Conservation (phyloP, 768 basidiomycete genomes). For the Collybiopsis luxurians region DNA sequence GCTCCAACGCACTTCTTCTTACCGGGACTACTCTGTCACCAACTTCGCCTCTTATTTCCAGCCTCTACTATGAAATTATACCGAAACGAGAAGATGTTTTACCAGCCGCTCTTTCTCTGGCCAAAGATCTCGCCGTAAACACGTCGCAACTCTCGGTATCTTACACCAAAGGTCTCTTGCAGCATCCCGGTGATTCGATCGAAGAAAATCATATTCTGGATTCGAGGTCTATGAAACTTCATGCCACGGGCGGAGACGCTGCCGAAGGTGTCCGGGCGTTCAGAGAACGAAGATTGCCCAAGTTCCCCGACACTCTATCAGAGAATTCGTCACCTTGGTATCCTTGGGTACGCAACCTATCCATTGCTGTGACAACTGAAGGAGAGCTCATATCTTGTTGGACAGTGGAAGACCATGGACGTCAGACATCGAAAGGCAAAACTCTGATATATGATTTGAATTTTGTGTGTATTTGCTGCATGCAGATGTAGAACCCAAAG, state of each 20-base stretch:
- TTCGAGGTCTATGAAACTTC: conserved; percentile 42
- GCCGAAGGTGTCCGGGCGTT: conserved; percentile 48
- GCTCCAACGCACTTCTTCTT: conserved; percentile 49
- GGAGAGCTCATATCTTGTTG: neutral
- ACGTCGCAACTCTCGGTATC: conserved; percentile 52
- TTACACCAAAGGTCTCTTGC: conserved; percentile 49
- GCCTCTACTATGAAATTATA: conserved; percentile 45
- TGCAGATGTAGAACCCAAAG: too few species aligned
- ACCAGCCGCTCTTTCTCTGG: conserved; percentile 49
- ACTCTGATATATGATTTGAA: conserved; percentile 18
- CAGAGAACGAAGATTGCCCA: conserved; percentile 41
- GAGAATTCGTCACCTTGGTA: conserved; percentile 39
- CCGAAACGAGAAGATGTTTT: conserved; percentile 50
- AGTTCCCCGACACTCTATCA: conserved; percentile 43
- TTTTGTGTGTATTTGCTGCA: too few species aligned
- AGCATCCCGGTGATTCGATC: conserved; percentile 44
- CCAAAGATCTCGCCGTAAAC: conserved; percentile 47
- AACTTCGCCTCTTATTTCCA: conserved; percentile 38
- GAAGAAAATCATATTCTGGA: conserved; percentile 59
- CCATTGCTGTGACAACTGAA: conserved; percentile 8
- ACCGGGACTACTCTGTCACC: conserved; percentile 44
- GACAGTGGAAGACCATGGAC: conserved; percentile 38
- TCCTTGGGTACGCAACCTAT: conserved; percentile 59
- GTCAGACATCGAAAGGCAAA: conserved; percentile 32
- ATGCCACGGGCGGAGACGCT: conserved; percentile 38